phyloP scores from a whole-genome alignment of 2,329 filamentous ascomycete genomes.

The Stachybotrys echinatus region DNA sequence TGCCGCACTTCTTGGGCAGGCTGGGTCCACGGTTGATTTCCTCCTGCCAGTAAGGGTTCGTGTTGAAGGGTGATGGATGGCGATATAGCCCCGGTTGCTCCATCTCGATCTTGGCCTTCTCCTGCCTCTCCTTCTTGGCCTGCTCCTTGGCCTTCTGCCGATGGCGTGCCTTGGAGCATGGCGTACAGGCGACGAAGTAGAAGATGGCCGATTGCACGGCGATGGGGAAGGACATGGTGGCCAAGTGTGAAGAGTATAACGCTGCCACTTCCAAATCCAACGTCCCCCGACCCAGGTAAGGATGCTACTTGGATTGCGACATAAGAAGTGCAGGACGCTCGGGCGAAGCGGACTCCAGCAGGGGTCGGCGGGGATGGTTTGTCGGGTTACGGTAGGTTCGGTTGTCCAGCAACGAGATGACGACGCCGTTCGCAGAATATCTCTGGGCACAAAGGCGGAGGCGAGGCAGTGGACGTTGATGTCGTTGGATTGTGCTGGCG shows the following conservation, averaged over 20 bases:
- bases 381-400: neutral
- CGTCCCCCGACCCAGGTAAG: neutral
- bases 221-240: slow-evolving; percentile 43
- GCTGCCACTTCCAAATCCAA: slow-evolving; percentile 6
- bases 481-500: neutral
- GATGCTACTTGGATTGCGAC: neutral
- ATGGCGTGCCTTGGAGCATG: slow-evolving; percentile 67
- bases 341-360: neutral
- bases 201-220: slow-evolving; percentile 73
- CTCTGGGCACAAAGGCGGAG: neutral
- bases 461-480: neutral
- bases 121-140: slow-evolving; percentile 61
- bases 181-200: slow-evolving; percentile 72
- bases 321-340: neutral
- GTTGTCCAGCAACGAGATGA: neutral
- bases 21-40: slow-evolving; percentile 80
- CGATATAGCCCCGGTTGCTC: slow-evolving; percentile 70
- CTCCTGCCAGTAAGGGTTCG: slow-evolving; percentile 83
- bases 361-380: neutral
- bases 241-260: too few relatives aligned
- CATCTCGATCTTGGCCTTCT: slow-evolving; percentile 58
- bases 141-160: slow-evolving; percentile 66
- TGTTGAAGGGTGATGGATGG: slow-evolving; percentile 77
- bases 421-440: too few relatives aligned
- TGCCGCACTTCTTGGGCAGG: slow-evolving; percentile 57